A percentile compares a stretch with the other conserved stretches of the same genome.
Evolutionary conservation across 352 stramenopile genomes (phyloP).

Genomic region (Blastocystis sp.): DNA sequence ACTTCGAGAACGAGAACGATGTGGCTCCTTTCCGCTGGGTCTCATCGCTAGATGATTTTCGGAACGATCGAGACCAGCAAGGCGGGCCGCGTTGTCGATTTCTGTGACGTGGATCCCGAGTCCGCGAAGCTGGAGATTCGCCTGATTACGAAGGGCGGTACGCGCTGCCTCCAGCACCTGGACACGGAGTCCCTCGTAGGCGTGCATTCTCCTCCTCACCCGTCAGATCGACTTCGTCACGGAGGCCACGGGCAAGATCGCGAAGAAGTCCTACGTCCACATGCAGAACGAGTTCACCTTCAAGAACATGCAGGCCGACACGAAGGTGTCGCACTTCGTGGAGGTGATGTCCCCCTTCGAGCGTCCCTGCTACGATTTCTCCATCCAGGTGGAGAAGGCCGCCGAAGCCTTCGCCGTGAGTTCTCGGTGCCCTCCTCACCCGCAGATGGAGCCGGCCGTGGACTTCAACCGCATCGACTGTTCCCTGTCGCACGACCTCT

Average conservation of each 20-base stretch:
- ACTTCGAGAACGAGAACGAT: conserved; percentile 66
- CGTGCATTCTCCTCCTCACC: neutral
- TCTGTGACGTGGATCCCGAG: conserved; percentile 67
- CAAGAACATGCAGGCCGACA: conserved; percentile 40
- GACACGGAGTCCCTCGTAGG: conserved; percentile 31
- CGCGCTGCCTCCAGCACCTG: conserved; percentile 55
- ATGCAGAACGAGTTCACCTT: neutral
- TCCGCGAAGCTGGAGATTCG: conserved; percentile 60
- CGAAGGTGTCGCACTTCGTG: conserved; percentile 37
- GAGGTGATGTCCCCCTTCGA: conserved; percentile 60
- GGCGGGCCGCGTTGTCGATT: conserved; percentile 14
- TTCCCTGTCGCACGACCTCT: conserved; percentile 64
- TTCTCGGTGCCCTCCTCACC: neutral
- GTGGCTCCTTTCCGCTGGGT: neutral
- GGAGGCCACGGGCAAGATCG: conserved; percentile 72
- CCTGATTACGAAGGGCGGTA: conserved; percentile 23
- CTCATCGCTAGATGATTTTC: conserved; percentile 54
- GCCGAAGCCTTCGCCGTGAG: conserved; percentile 57
- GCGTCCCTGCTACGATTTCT: conserved; percentile 54
- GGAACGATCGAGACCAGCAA: conserved; percentile 47
- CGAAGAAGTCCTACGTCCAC: conserved; percentile 74
- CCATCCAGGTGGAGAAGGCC: conserved; percentile 59
- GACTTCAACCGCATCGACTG: conserved; percentile 67
- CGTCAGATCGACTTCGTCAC: conserved; percentile 60
- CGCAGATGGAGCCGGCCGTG: conserved; percentile 53